Evolutionary conservation across 352 stramenopile genomes (phyloP), one percentile per base, ranked within the genome.

Genomic region (Aphanomyces euteiches): DNA sequence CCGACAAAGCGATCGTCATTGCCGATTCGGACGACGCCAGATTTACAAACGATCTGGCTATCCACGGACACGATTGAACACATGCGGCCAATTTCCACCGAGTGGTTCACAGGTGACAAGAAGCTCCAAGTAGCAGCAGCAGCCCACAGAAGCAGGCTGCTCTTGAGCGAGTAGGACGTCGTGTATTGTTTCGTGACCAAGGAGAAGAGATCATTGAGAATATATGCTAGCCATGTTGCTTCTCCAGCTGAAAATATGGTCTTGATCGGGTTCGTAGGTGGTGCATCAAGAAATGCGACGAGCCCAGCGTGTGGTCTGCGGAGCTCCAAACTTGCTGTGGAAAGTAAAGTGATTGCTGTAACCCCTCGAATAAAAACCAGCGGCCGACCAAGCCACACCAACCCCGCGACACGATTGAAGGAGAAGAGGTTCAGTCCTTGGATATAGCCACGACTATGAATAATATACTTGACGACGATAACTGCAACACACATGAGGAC

Each of bases 361-460:
- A 67, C 21, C 5, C 59, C 38, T 36, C 59, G 59, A 12, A 67
- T 13, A 15, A 67, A 15, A 12, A 67, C 12, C 1, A 67, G 21
- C 7, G 59, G 59, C 15, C 59, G 59, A 39, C 59, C 59, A 15
- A 67, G 7, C 59, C 59, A 67, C 7, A 67, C 59, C 7, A 67
- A 12, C 7, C 59, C 59, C 7, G 6, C 21, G 7, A 67, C 59
- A 40, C 59, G 59, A 40, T 57, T 67, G 28, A 67, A 28, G 8
- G 28, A 15, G 7, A 67, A 58, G 6, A 67, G 17, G 38, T 67
- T 67, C 8, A 39, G 15, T 1, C 59, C 59, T 67, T 67, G 37
- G 36, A 57, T 57, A 57, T 28, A 1, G 13, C 41, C 28, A 15
- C 40, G 59, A 1, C 34, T 67, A 12, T n/a, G 13, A 12, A 39